These are phyloP conservation scores for Albophoma yamanashiensis DNA, from an alignment of 2,329 filamentous ascomycete genomes.

Conservation along the genomic window DNA sequence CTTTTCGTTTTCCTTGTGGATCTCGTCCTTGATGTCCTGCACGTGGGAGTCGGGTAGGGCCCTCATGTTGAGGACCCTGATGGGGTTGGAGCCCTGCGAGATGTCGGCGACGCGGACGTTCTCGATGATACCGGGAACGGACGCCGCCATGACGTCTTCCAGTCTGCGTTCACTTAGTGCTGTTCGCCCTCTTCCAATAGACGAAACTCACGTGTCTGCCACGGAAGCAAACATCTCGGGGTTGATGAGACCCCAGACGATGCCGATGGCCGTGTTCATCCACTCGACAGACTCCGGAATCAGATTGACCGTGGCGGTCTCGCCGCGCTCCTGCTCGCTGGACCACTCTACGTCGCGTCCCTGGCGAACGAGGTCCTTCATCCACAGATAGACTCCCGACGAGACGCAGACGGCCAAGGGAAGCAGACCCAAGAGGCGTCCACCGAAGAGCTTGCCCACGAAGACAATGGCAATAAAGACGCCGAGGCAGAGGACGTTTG, in stretches of 20 bases:
- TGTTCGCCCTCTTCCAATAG: rapidly evolving
- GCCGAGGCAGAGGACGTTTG: conserved; percentile 56
- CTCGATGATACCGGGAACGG: conserved; percentile 81
- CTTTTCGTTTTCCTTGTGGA: conserved; percentile 68
- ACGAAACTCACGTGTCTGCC: conserved; percentile 57
- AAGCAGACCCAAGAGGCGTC: conserved; percentile 63
- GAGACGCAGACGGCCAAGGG: conserved; percentile 61
- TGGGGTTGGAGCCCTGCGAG: conserved; percentile 81
- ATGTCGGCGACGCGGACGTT: conserved; percentile 94
- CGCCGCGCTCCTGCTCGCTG: conserved; percentile 73
- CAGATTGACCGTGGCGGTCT: conserved; percentile 77
- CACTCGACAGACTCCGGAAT: conserved; percentile 90
- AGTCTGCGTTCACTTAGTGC: conserved; percentile 16
- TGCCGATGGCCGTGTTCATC: conserved; percentile 81
- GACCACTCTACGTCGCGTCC: conserved; percentile 81
- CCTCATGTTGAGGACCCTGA: conserved; percentile 78
- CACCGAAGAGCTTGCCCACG: conserved; percentile 70
- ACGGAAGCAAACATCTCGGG: conserved; percentile 90
- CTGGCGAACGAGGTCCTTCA: conserved; percentile 74
- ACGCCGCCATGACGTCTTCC: conserved; percentile 89
- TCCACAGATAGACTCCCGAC: conserved; percentile 79
- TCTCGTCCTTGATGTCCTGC: conserved; percentile 69
- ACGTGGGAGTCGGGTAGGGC: conserved; percentile 73
- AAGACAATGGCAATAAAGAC: conserved; percentile 67
- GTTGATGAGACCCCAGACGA: conserved; percentile 87